Evolutionary conservation across 257 asterid species (phyloP).

Genomic region (Gardenia jasminoides): DNA sequence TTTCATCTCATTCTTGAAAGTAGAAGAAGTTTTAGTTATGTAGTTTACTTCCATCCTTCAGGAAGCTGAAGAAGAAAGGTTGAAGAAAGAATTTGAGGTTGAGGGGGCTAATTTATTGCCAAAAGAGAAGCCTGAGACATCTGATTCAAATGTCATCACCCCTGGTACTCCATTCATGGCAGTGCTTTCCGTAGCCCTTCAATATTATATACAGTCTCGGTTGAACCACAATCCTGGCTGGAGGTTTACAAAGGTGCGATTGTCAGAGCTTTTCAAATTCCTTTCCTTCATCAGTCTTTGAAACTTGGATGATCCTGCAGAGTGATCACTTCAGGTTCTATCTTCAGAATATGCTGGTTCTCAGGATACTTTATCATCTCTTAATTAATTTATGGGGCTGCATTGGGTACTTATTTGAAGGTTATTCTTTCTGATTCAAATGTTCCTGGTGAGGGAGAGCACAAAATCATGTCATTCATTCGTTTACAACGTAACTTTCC

Average conservation of each 20-base stretch:
- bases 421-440: slow-evolving; percentile 94
- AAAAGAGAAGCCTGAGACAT: slow-evolving; percentile 76
- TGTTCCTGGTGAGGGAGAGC: slow-evolving; percentile 99
- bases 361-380: slow-evolving; percentile 40
- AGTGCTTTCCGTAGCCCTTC: slow-evolving; percentile 86
- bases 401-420: slow-evolving; percentile 72
- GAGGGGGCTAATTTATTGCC: slow-evolving; percentile 52
- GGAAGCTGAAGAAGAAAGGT: slow-evolving; percentile 87
- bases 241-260: slow-evolving; percentile 76
- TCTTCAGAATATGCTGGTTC: slow-evolving; percentile 29
- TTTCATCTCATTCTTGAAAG: slow-evolving; percentile 10
- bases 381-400: slow-evolving; percentile 50
- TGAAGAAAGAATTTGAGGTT: slow-evolving; percentile 64
- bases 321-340: slow-evolving; percentile 38
- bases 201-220: slow-evolving; percentile 77
- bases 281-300: slow-evolving; percentile 18
- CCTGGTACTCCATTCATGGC: slow-evolving; percentile 98
- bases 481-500: slow-evolving; percentile 88
- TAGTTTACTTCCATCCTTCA: slow-evolving; percentile 29
- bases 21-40: neutral
- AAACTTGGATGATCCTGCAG: slow-evolving; percentile 28
- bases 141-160: slow-evolving; percentile 91
- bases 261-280: slow-evolving; percentile 15
- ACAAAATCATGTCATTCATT: slow-evolving; percentile 91
- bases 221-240: slow-evolving; percentile 77